Evolutionary conservation across 1,139 yeast species (phyloP), one percentile per base, ranked within the genome.

Genomic region (Keqinozyma sinolaborantium): DNA sequence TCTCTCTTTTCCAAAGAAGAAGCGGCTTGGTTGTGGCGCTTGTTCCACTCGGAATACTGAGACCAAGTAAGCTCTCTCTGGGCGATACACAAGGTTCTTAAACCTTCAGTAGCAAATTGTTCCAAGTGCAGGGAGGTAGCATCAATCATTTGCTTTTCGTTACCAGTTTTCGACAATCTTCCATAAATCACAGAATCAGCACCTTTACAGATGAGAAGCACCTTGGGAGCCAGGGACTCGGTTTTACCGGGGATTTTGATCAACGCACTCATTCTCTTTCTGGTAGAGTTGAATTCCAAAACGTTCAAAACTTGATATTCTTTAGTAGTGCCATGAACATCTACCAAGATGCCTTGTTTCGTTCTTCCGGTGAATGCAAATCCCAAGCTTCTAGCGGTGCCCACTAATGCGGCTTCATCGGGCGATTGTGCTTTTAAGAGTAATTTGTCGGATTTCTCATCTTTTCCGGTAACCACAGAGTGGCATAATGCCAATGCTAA

Each of bases 211-310:
- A 68, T 59, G 36, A 69, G 57, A 21, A 68, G 52, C 1, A 70
- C 72, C 31, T 53, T 66, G 6, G 64, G 58, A 41, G 61, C 64
- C 13, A 51, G 68, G 12, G 51, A 47, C 15, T 52, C 56, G 10
- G 42, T 42, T 16, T 50, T 54, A n/a, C 56, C 47, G 5, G 79
- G 78, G 3, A 64, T 54, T 75, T 84, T 68, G 26, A 90, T 74
- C 44, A 92, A 85, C 10, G 92, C 88, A 69, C 95, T 86, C 97
- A 90, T 92, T 67, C 97, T 62, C 49, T 68, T 69, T 47, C 75
- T 60, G 2, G 75, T 68, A 10, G 74, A 68, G 42, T 69, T 72
- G 53, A 77, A 77, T 34, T 78, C 81, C 26, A 77, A 57, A 2
- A 69, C 56, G 46, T 72, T 74, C 34, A 77, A 56, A 4, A 77